Percentiles rank a stretch among this genome's conserved stretches.
Evolutionary conservation across 2,329 filamentous ascomycete species (phyloP).

Genomic region (Beauveria asiatica): DNA sequence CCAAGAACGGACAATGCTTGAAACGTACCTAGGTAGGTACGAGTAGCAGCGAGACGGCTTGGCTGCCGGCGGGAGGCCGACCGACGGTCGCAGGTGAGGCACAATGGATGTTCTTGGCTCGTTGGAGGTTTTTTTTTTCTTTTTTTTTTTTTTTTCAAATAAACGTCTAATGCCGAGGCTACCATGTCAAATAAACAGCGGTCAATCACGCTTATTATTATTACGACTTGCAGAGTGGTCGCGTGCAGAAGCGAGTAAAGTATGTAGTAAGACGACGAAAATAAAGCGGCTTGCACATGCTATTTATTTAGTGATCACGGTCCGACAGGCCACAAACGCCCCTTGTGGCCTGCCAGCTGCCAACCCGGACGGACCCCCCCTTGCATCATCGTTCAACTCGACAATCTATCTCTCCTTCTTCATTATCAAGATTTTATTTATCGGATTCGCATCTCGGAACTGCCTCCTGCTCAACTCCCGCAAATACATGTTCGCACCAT

Average conservation of each 20-base stretch:
- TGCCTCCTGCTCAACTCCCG: neutral
- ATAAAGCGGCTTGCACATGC: constrained; percentile 11
- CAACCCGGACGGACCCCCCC: neutral
- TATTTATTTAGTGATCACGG: neutral
- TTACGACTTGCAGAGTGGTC: neutral
- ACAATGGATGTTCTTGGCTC: neutral
- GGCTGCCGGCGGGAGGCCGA: neutral
- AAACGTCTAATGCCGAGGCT: neutral
- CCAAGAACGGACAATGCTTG: too few relatives aligned
- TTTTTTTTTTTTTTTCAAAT: neutral
- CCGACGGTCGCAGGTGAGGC: neutral
- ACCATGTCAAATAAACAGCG: neutral
- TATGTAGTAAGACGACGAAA: constrained; percentile 8
- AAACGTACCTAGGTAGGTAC: too few relatives aligned
- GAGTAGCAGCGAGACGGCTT: too few relatives aligned
- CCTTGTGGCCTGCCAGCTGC: neutral
- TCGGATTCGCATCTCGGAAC: neutral
- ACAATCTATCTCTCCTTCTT: neutral
- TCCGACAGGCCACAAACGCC: neutral
- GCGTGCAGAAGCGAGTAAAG: neutral
- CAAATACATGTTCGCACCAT: neutral
- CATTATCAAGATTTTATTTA: neutral
- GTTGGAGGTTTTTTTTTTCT: neutral
- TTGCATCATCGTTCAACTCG: neutral
- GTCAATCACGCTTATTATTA: neutral